Evolutionary conservation across 2,329 filamentous ascomycete species (phyloP).

Genomic region (Neofusicoccum parvum): DNA sequence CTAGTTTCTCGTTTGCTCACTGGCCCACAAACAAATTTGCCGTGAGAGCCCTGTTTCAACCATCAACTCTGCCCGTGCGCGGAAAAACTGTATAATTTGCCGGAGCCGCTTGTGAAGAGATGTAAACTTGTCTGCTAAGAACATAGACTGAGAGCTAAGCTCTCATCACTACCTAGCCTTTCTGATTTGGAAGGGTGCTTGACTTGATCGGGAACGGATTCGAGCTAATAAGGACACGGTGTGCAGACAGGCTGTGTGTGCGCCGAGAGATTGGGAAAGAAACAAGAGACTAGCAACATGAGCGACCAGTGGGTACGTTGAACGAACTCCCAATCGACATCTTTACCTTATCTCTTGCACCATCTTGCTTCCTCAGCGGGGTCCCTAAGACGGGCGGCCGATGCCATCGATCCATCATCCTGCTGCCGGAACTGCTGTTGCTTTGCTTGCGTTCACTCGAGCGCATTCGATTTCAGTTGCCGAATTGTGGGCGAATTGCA

Average conservation of each 20-base stretch:
- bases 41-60: not conserved
- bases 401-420: slow-evolving; percentile 3
- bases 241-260: not conserved
- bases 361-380: not conserved
- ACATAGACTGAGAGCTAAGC: not conserved
- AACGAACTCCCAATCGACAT: too few species aligned
- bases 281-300: not conserved
- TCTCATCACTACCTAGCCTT: not conserved
- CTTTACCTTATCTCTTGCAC: too few species aligned
- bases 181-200: not conserved
- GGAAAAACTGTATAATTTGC: not conserved
- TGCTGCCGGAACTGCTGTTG: slow-evolving; percentile 1
- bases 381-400: not conserved
- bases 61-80: not conserved
- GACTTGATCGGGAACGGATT: not conserved
- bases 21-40: not conserved
- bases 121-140: not conserved
- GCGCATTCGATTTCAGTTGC: not conserved
- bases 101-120: not conserved
- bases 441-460: not conserved
- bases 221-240: not conserved
- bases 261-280: not conserved
- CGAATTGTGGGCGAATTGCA: not conserved
- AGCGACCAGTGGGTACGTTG: too few species aligned
- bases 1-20: not conserved